These are phyloP conservation scores for Amaranthus tricolor DNA, from an alignment of 179 eudicot species.

Conservation along the genomic window DNA sequence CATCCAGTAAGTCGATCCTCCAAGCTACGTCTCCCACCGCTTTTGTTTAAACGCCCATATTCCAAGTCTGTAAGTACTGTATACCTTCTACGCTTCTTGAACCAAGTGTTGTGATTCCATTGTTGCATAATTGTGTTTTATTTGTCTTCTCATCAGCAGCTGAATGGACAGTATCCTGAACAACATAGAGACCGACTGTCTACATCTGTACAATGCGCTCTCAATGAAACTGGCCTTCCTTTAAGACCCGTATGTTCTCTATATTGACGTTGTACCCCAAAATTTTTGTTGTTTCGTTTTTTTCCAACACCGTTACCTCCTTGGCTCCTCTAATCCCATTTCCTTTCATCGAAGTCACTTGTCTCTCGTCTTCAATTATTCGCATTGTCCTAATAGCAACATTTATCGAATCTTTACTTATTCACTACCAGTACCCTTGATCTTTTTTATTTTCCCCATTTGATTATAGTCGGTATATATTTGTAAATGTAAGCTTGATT, in stretches of 20 bases:
- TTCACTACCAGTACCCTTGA: too few relatives aligned
- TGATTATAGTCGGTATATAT: too few relatives aligned
- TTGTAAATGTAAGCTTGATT: too few relatives aligned
- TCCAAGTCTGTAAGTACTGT: conserved; percentile 32
- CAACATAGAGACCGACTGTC: conserved; percentile 30
- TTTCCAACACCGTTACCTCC: too few relatives aligned
- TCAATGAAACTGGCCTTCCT: conserved; percentile 43
- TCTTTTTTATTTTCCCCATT: too few relatives aligned
- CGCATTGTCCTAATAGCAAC: too few relatives aligned
- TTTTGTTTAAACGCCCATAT: conserved; percentile 19
- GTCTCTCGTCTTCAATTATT: too few relatives aligned
- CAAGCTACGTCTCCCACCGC: conserved; percentile 25
- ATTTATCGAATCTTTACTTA: too few relatives aligned
- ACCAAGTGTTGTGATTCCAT: not conserved
- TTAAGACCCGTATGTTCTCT: conserved; percentile 41
- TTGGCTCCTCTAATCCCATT: too few relatives aligned
- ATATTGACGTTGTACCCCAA: not conserved
- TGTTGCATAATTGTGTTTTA: too few relatives aligned
- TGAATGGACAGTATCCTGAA: conserved; percentile 34
- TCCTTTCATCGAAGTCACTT: too few relatives aligned
- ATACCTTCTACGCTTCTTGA: not conserved
- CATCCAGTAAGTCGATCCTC: conserved; percentile 34
- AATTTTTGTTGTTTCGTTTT: not conserved
- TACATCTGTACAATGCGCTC: conserved; percentile 21
- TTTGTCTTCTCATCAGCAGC: conserved; percentile 20